Conservation (phyloP, 1,284 basidiomycete species). For the Leccinum glutinopallens region DNA sequence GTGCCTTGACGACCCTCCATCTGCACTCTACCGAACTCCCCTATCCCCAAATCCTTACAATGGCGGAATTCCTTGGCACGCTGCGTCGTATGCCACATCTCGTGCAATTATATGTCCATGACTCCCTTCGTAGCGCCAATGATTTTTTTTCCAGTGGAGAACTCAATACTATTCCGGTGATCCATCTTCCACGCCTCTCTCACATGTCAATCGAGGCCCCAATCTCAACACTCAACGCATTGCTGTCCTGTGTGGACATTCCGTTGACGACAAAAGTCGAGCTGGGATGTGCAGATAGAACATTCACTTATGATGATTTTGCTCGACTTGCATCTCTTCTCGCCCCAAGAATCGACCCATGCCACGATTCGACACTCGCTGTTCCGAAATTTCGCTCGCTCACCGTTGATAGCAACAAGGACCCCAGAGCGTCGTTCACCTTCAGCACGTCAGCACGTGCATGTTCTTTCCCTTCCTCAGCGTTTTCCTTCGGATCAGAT, state of each 20-base stretch:
- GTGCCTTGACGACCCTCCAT: neutral
- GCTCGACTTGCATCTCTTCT: neutral
- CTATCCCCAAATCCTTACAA: neutral
- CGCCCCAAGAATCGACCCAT: neutral
- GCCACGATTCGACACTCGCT: neutral
- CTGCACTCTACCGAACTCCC: neutral
- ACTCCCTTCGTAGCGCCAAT: neutral
- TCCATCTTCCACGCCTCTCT: neutral
- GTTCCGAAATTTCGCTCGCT: neutral
- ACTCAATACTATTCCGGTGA: neutral
- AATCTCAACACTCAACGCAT: neutral
- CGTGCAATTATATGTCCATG: neutral
- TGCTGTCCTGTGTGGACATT: neutral
- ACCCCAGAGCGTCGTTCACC: fast-evolving
- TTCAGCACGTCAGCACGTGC: neutral
- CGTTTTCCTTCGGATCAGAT: neutral
- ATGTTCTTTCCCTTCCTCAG: neutral
- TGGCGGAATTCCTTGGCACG: neutral
- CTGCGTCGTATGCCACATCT: neutral
- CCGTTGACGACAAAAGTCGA: neutral
- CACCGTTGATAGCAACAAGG: neutral
- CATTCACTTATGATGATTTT: neutral
- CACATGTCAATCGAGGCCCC: neutral
- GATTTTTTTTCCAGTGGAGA: neutral
- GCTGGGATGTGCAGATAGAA: neutral